These are phyloP conservation scores for Parastagonospora avenae DNA, from an alignment of 2,329 filamentous ascomycete species.

Conservation along the genomic window DNA sequence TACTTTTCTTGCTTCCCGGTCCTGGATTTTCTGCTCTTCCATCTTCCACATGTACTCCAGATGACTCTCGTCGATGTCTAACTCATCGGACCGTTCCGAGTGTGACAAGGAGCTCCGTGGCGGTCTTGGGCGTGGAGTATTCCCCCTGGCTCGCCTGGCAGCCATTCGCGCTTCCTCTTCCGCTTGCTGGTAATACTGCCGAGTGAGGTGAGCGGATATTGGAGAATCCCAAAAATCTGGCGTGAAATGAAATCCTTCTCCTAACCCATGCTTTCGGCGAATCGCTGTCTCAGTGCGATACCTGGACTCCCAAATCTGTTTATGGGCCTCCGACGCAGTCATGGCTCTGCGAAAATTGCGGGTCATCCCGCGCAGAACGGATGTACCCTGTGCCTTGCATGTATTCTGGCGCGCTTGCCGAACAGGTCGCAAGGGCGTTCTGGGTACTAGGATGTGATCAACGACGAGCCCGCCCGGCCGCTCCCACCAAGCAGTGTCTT, in stretches of 20 bases:
- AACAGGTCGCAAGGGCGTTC: constrained; percentile 5
- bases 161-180: constrained; percentile 10
- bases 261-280: constrained; percentile 27
- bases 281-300: constrained; percentile 24
- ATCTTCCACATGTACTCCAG: constrained; percentile 9
- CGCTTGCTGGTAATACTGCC: constrained; percentile 5
- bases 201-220: constrained; percentile 12
- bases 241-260: constrained; percentile 13
- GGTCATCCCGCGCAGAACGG: constrained; percentile 17
- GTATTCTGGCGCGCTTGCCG: not conserved
- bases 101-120: constrained; percentile 29
- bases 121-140: constrained; percentile 13
- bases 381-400: constrained; percentile 4
- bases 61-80: constrained; percentile 14
- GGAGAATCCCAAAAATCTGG: constrained; percentile 25
- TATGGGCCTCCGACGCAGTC: constrained; percentile 4
- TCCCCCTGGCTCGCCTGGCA: constrained; percentile 17
- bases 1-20: constrained; percentile 13
- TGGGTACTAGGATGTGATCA: constrained; percentile 3
- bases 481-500: constrained; percentile 32
- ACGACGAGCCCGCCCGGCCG: constrained; percentile 13
- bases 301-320: constrained; percentile 15
- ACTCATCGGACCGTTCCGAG: constrained; percentile 21
- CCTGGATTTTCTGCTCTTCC: constrained; percentile 17
- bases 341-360: constrained; percentile 7